Evolutionary conservation across 495 filamentous ascomycete species (phyloP).

Genomic region (Neurospora sp.): DNA sequence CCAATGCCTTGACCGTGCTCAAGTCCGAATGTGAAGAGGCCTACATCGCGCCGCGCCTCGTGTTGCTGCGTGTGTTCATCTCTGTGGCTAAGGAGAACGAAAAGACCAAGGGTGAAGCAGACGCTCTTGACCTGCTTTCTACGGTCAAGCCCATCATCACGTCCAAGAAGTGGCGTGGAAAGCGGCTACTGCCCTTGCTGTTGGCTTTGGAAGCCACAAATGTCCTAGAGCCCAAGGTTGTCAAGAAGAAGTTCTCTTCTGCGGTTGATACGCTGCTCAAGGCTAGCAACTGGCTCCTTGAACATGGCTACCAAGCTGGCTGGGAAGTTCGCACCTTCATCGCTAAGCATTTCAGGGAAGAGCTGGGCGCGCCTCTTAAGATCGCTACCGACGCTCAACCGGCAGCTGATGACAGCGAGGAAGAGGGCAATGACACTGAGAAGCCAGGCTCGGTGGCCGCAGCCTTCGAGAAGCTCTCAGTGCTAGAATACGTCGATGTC

Average conservation of each 20-base stretch:
- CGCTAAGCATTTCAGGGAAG: conserved; percentile 16
- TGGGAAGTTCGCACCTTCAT: conserved; percentile 34
- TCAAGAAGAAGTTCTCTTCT: conserved; percentile 3
- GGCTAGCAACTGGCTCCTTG: conserved; percentile 18
- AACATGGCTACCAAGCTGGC: conserved; percentile 15
- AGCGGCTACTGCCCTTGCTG: conserved; percentile 8
- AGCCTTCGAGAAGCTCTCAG: conserved; percentile 5
- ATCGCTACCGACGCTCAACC: conserved; percentile 5
- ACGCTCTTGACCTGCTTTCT: conserved; percentile 3
- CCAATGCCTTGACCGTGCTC: conserved; percentile 14
- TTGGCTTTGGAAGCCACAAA: conserved; percentile 12
- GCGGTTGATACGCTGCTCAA: conserved; percentile 15
- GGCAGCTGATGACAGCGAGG: not conserved
- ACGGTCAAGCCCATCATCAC: conserved; percentile 1
- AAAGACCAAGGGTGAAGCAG: not conserved
- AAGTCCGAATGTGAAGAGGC: conserved; percentile 13
- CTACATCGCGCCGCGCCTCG: conserved; percentile 9
- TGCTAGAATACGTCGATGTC: conserved; percentile 17
- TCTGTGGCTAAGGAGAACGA: not conserved
- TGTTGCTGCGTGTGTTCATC: conserved; percentile 13
- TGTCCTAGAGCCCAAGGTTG: conserved; percentile 1
- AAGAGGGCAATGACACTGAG: not conserved
- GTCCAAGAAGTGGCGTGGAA: conserved; percentile 7
- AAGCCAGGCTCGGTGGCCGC: not conserved
- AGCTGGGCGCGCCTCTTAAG: conserved; percentile 9